phyloP scores from a whole-genome alignment of 2,329 filamentous ascomycete genomes.

The Ascochyta lentis region DNA sequence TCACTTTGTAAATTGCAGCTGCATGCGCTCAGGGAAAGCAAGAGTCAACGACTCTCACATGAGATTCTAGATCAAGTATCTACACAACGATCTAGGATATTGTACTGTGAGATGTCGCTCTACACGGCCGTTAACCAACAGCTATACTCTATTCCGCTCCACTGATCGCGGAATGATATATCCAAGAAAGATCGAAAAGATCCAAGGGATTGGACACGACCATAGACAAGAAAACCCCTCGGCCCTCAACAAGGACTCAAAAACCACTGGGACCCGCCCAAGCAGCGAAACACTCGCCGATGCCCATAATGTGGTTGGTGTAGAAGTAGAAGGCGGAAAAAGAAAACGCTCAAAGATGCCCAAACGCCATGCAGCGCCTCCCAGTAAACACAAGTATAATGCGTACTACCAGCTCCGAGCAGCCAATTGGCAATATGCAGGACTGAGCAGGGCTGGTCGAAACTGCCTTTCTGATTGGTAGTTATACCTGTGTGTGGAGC shows the following conservation, averaged over 20 bases:
- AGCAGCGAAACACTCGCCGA: slow-evolving; percentile 28
- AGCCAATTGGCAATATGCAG: too few species aligned
- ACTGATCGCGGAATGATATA: background rate
- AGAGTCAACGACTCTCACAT: slow-evolving; percentile 1
- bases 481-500: too few species aligned
- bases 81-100: slow-evolving; percentile 17
- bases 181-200: background rate
- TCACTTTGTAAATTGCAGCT: background rate
- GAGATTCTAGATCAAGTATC: slow-evolving; percentile 10
- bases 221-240: slow-evolving; percentile 2
- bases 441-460: too few species aligned
- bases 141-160: background rate
- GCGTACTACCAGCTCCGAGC: too few species aligned
- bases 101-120: slow-evolving; percentile 2
- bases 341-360: slow-evolving; percentile 2
- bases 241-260: slow-evolving; percentile 7
- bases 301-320: slow-evolving; percentile 19
- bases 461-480: too few species aligned
- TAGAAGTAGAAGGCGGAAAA: slow-evolving; percentile 6
- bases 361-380: slow-evolving; percentile 3
- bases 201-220: slow-evolving; percentile 1
- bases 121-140: slow-evolving; percentile 2
- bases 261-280: slow-evolving; percentile 41
- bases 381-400: background rate
- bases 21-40: background rate